Percentiles rank a stretch among this genome's conserved stretches.
Conservation (phyloP, 2,329 filamentous ascomycete species). For the Neonectria hederae region DNA sequence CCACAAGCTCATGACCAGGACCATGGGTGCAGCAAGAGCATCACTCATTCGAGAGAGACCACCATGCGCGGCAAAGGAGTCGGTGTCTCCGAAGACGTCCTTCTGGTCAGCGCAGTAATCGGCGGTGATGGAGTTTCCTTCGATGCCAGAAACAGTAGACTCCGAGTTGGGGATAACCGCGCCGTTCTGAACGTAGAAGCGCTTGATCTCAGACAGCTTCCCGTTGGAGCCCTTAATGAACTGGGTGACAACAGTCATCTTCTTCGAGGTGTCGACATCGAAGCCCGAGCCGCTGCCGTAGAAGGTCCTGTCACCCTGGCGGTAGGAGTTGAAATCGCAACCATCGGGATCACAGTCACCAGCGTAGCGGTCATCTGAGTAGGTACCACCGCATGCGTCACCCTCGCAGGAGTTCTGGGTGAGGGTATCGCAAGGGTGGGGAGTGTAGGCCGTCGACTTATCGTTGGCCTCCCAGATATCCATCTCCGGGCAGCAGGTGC, state of each 20-base stretch:
- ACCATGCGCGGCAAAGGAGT: conserved; percentile 64
- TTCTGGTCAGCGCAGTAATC: conserved; percentile 69
- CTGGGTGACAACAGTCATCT: conserved; percentile 74
- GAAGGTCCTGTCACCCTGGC: conserved; percentile 70
- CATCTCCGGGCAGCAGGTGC: conserved; percentile 72
- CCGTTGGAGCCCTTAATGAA: conserved; percentile 62
- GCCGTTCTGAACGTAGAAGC: conserved; percentile 72
- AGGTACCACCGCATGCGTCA: conserved; percentile 63
- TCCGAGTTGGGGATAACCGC: conserved; percentile 64
- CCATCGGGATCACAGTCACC: conserved; percentile 75
- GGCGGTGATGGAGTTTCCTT: conserved; percentile 62
- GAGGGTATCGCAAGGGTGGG: conserved; percentile 67
- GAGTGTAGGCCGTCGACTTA: conserved; percentile 70
- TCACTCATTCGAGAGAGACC: conserved; percentile 66
- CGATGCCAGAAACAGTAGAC: conserved; percentile 50
- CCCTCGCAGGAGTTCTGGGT: conserved; percentile 62
- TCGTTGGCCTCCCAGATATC: conserved; percentile 73
- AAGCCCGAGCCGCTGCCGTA: conserved; percentile 64
- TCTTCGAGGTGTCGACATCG: conserved; percentile 67
- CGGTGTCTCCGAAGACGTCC: conserved; percentile 62
- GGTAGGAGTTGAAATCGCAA: conserved; percentile 76
- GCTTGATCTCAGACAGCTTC: conserved; percentile 67
- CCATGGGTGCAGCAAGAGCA: conserved; percentile 54
- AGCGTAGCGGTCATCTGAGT: conserved; percentile 62
- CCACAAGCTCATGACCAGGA: conserved; percentile 64